Percentiles rank a stretch among this genome's conserved stretches.
Evolutionary conservation across 2,329 filamentous ascomycete genomes (phyloP).

Genomic region (Cordyceps javanica): DNA sequence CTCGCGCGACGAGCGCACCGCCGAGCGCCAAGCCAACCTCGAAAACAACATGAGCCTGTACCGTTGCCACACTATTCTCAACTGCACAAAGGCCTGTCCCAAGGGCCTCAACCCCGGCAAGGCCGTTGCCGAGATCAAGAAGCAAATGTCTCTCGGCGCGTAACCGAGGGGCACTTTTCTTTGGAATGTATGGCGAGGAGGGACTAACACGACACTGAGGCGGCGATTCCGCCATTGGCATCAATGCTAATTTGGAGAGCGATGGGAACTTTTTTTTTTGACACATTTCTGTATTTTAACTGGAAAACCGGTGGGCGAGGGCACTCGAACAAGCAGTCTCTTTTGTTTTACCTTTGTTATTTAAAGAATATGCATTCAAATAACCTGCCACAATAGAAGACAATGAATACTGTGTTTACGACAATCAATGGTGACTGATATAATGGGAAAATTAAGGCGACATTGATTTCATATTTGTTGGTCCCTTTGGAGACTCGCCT

Average conservation of each 20-base stretch:
- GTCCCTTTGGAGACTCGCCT: too few species aligned
- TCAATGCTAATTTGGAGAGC: not conserved
- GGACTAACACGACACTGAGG: not conserved
- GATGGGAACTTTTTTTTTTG: not conserved
- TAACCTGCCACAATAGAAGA: not conserved
- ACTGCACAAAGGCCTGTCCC: conserved; percentile 95
- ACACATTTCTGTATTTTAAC: not conserved
- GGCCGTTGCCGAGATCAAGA: conserved; percentile 98
- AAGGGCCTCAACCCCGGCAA: conserved; percentile 96
- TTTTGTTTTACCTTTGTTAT: not conserved
- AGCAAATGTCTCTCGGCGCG: conserved; percentile 67
- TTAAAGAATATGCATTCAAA: not conserved
- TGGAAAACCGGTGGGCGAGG: not conserved
- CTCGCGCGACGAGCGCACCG: conserved; percentile 84
- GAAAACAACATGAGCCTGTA: conserved; percentile 99
- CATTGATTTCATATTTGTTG: too few species aligned
- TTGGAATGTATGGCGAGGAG: not conserved
- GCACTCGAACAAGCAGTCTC: not conserved
- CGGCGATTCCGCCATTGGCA: not conserved
- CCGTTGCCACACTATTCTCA: conserved; percentile 98
- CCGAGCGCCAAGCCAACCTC: conserved; percentile 80
- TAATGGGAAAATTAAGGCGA: too few species aligned
- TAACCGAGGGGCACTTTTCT: conserved; percentile 15
- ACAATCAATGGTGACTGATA: not conserved
- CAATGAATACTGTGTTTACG: not conserved